Evolutionary conservation across 1,284 basidiomycete species (phyloP).

Genomic region (Volvariella surrecta): DNA sequence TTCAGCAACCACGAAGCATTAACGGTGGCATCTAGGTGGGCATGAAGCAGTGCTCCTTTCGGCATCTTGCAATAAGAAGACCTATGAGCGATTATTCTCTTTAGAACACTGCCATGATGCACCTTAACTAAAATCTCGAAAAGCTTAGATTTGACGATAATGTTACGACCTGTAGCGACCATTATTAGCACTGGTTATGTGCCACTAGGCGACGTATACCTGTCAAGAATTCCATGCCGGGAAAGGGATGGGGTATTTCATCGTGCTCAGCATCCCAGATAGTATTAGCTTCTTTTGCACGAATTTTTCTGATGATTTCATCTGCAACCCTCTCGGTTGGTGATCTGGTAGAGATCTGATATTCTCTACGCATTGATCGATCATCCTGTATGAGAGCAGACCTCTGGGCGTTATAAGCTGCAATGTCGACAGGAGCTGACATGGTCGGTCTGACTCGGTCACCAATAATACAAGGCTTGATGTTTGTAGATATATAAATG

Average conservation of each 20-base stretch:
- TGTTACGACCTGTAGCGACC: slow-evolving; percentile 34
- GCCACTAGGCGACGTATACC: slow-evolving; percentile 27
- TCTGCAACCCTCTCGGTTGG: slow-evolving; percentile 44
- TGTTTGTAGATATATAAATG: too few species aligned
- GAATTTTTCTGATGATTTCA: slow-evolving; percentile 41
- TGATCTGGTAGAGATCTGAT: slow-evolving; percentile 15
- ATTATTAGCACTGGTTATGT: slow-evolving; percentile 1
- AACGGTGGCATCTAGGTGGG: slow-evolving; percentile 63
- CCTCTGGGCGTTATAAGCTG: slow-evolving; percentile 32
- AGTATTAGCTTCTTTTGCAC: slow-evolving; percentile 40
- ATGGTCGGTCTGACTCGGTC: slow-evolving; percentile 1
- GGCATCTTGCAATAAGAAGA: slow-evolving; percentile 47
- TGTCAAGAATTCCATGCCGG: slow-evolving; percentile 71
- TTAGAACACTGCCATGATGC: not conserved
- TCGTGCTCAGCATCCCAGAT: slow-evolving; percentile 51
- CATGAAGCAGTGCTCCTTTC: slow-evolving; percentile 66
- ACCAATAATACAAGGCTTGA: not conserved
- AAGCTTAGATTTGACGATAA: slow-evolving; percentile 50
- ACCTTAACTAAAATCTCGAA: slow-evolving; percentile 56
- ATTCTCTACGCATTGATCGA: slow-evolving; percentile 29
- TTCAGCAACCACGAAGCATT: slow-evolving; percentile 40
- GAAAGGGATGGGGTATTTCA: slow-evolving; percentile 52
- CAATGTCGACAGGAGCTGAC: not conserved
- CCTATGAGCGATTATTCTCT: slow-evolving; percentile 3
- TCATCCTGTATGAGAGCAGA: slow-evolving; percentile 42